Evolutionary conservation across 441 rosid genomes (phyloP), one percentile per base, ranked within the genome.

Genomic region (Viola pubescens): DNA sequence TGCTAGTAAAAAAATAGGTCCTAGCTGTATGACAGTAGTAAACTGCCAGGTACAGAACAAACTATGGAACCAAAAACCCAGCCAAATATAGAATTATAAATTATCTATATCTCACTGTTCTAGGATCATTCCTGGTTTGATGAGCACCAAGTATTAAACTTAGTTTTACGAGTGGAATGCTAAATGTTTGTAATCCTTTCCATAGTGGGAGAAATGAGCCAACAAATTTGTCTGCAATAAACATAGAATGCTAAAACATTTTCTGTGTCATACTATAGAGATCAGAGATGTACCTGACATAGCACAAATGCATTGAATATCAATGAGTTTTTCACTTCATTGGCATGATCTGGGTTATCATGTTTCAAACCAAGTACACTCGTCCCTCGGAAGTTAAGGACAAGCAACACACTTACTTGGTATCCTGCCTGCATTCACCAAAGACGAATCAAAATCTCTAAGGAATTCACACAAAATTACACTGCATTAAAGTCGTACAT

Each of bases 281-380:
- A 4, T 11, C 4, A 16, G 5, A 11, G 37, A 72, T 82, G 78
- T 70, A 94, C 99, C 76, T 94, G 99, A 64, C 95, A 90, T 39
- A 88, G 73, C 74, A 94, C 96, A 74, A 94, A 94, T 3, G 95
- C 83, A 54, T 94, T 94, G 82, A 94, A 94, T 72, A 90, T 94
- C 71, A 94, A 61, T 56, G 96, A 88, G 55, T 86, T 83, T 85
- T 86, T 88, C 75, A 83, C 94, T 74, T 75, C 71, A 67, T 65
- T 80, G 49, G 96, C 83, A 60, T 76, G 80, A 37, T 53, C 76
- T 0, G 10, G 42, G 49, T 41, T 37, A 0, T 79, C 73, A 52
- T 53, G 47, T 65, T 79, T 59, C 74, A 90, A 68, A 66, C 79
- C 68, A 58, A 90, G 70, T 56, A 94, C 56, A 48, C 75, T 85